Conservation (phyloP, 2,329 filamentous ascomycete species). For the Metarhizium humberi region DNA sequence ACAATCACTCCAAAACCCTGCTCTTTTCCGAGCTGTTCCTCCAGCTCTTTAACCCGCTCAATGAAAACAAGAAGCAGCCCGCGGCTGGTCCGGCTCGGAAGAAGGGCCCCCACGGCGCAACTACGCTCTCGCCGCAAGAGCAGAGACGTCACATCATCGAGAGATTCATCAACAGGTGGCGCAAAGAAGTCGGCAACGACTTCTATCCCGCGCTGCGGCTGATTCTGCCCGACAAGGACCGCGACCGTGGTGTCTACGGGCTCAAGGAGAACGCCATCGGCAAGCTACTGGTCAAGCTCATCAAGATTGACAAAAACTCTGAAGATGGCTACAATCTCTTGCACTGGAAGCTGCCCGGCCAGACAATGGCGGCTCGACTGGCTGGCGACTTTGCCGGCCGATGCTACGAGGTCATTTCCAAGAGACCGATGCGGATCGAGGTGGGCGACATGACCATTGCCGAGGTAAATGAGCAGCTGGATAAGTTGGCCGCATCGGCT, state of each 20-base stretch:
- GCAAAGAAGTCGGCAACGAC: conserved; percentile 79
- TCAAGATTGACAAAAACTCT: conserved; percentile 85
- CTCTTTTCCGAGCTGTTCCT: conserved; percentile 73
- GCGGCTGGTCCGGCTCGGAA: conserved; percentile 47
- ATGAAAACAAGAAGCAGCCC: conserved; percentile 70
- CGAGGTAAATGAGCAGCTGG: conserved; percentile 80
- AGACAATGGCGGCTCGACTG: conserved; percentile 50
- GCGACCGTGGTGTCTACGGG: conserved; percentile 85
- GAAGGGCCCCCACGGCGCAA: conserved; percentile 47
- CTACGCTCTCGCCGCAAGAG: conserved; percentile 62
- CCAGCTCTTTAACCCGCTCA: conserved; percentile 71
- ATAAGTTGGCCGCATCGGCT: conserved; percentile 63
- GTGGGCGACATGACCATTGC: conserved; percentile 75
- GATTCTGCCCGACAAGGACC: conserved; percentile 86
- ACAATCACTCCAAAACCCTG: conserved; percentile 69
- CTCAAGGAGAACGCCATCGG: conserved; percentile 88
- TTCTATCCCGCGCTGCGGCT: conserved; percentile 89
- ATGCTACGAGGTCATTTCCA: conserved; percentile 79
- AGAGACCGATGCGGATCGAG: conserved; percentile 65
- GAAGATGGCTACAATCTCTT: conserved; percentile 79
- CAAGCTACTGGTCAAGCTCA: conserved; percentile 81
- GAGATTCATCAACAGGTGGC: conserved; percentile 79
- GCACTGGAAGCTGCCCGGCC: conserved; percentile 86
- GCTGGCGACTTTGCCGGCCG: conserved; percentile 89
- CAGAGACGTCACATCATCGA: conserved; percentile 73